Conservation (phyloP, 2,329 filamentous ascomycete genomes). For the Boeremia lycopersici region DNA sequence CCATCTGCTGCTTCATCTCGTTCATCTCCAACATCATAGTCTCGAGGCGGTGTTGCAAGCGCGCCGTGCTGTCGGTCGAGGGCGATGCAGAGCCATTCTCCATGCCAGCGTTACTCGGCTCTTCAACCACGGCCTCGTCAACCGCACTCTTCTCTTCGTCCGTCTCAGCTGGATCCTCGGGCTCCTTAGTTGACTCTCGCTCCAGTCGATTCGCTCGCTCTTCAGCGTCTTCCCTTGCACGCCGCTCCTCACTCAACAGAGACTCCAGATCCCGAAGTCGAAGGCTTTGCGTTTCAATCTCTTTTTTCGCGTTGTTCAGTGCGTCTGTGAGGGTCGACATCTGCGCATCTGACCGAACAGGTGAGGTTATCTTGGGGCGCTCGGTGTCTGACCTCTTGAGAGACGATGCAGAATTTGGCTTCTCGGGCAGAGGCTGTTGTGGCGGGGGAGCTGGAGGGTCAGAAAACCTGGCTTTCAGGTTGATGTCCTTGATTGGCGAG, state of each 20-base stretch:
- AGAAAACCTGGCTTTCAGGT: constrained; percentile 79
- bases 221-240: constrained; percentile 83
- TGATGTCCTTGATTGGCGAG: constrained; percentile 64
- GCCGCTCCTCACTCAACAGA: constrained; percentile 77
- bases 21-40: constrained; percentile 79
- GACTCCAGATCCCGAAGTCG: constrained; percentile 83
- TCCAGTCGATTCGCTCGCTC: constrained; percentile 76
- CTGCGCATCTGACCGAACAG: constrained; percentile 70
- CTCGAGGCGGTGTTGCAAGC: constrained; percentile 75
- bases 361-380: constrained; percentile 68
- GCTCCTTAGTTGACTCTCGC: constrained; percentile 60
- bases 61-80: constrained; percentile 47
- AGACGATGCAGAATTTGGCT: constrained; percentile 74
- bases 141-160: constrained; percentile 23
- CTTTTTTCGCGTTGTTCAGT: constrained; percentile 80
- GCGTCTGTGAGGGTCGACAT: constrained; percentile 85
- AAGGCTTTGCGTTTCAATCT: constrained; percentile 81
- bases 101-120: constrained; percentile 14
- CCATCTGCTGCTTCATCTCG: constrained; percentile 79
- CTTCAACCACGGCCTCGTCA: constrained; percentile 20
- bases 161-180: constrained; percentile 26
- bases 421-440: constrained; percentile 90
- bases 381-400: constrained; percentile 79
- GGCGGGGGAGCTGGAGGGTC: constrained; percentile 93
- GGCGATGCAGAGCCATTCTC: constrained; percentile 33